Base-by-base conservation (phyloP, 163 green algal genomes). In the Chlamydomonas reinhardtii region DNA sequence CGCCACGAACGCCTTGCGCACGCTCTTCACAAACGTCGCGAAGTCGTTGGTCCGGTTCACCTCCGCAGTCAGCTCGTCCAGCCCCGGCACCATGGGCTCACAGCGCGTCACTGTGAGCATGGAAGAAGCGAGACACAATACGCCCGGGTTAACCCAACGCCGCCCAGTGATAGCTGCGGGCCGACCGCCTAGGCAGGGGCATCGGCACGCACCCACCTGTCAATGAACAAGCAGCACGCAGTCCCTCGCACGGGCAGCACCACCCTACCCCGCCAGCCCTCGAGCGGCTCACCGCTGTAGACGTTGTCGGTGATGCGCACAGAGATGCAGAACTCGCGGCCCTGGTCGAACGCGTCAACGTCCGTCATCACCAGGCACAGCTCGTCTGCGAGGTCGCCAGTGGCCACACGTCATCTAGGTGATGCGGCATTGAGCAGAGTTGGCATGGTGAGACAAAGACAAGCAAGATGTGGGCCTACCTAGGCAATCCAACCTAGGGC, bases 21-120 rank as follows among this genome's bases (percentile, higher is more conserved):
- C 72, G 5, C 15, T 73, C 71, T 87, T 87, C 19, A 87, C 61
- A 29, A 82, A 81, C 0, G 29, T 43, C 2, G 34, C 82, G 14
- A 87, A 82, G 59, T 87, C 61, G 61, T 82, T 81, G 1, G 71
- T 82, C 34, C 31, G 24, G 72, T 87, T 87, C 29, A 87, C 61
- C 72, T 87, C 37, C 0, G 39, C 39, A 14, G 31, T 32, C 4
- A 87, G 82, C 43, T 74, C 61, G 15, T 75, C 82, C 71, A 87
- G 32, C 16, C 74, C 61, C 59, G 59, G 72, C 32, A 87, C 72
- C 31, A 24, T 32, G 8, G 82, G 82, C 29, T 87, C 72, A 35
- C 82, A 87, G 39, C 65, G 54, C 19, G 72, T 87, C 35, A 79
- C 80, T 86, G 80, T 54, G 3, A 54, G 48, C 12, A 74, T n/a